Evolutionary conservation across 2,329 filamentous ascomycete species (phyloP), one percentile per base, ranked within the genome.

Genomic region (Cryphonectria carpinicola): DNA sequence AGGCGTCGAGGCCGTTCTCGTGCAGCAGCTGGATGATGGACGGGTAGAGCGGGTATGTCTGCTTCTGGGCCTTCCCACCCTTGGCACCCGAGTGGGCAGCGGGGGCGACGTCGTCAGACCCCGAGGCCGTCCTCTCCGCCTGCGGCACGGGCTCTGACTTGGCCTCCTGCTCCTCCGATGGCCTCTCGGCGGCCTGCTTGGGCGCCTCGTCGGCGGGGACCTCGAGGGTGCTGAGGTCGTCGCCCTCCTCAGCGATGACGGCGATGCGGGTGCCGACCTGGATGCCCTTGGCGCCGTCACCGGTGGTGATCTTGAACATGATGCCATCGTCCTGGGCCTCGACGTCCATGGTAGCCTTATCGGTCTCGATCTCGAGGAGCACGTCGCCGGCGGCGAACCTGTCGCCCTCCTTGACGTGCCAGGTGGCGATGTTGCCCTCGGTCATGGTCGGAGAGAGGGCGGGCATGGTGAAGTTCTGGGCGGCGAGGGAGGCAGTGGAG

Each of bases 281-380:
- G 49, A 97, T 87, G 63, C 84, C 85, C 84, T 97, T 96, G 80
- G 87, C 87, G 68, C 93, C 93, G 78, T 94, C 91, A 60, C 84
- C 84, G 78, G 90, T 84, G 78, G 90, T 88, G 76, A 97, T 95
- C 86, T 96, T 97, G 79, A 94, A 90, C 81, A 97, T 83, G 75
- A 95, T 85, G 58, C 94, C 94, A 78, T 97, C 93, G 61, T 97
- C 94, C 83, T 96, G 94, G 56, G 94, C 94, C 84, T 97, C 94
- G 37, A 97, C 94, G 76, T 97, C 94, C 93, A 97, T 97, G 70
- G 93, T 93, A 69, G 94, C 94, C 86, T 97, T 97, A 82, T 97
- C 94, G 71, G 94, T 97, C 84, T 97, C 94, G 79, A 97, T 96
- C 82, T 97, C 94, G 71, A 97, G 89, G 66, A 97, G 86, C 43